A percentile compares a stretch with the other conserved stretches of the same genome.
These are phyloP conservation scores for Cucurbita pepo DNA, from an alignment of 306 rosid genomes.

Conservation along the genomic window DNA sequence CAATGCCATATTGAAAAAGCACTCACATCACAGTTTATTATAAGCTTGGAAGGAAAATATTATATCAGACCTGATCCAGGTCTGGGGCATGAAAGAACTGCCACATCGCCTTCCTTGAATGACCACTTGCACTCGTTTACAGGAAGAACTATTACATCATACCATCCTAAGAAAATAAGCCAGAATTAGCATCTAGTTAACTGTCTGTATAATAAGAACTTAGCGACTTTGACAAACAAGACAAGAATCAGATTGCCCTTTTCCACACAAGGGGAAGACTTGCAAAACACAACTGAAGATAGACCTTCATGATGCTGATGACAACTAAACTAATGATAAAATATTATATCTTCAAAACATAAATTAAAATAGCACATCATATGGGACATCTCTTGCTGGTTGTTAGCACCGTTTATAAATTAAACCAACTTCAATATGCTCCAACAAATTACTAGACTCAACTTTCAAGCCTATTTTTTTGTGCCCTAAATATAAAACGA, in stretches of 20 bases:
- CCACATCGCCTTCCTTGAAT: constrained; percentile 99
- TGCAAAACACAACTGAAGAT: background rate
- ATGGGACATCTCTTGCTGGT: background rate
- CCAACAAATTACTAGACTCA: background rate
- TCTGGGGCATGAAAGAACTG: constrained; percentile 75
- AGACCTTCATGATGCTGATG: background rate
- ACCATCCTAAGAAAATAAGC: constrained; percentile 64
- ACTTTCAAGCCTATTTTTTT: background rate
- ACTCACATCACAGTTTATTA: background rate
- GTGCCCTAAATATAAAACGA: background rate
- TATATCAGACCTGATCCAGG: constrained; percentile 77
- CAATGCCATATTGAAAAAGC: background rate
- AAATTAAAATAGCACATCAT: background rate
- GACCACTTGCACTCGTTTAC: constrained; percentile 77
- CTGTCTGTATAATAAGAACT: background rate
- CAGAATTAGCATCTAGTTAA: background rate
- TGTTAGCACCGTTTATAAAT: background rate
- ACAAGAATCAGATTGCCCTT: background rate
- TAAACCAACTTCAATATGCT: background rate
- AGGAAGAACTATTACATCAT: constrained; percentile 86
- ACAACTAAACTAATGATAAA: background rate
- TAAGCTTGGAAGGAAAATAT: constrained; percentile 7
- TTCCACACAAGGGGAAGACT: background rate
- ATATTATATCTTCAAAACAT: background rate
- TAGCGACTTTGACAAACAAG: background rate